A percentile compares a stretch with the other conserved stretches of the same genome.
These are phyloP conservation scores for Luffa acutangula DNA, from an alignment of 306 rosid genomes.

Conservation along the genomic window DNA sequence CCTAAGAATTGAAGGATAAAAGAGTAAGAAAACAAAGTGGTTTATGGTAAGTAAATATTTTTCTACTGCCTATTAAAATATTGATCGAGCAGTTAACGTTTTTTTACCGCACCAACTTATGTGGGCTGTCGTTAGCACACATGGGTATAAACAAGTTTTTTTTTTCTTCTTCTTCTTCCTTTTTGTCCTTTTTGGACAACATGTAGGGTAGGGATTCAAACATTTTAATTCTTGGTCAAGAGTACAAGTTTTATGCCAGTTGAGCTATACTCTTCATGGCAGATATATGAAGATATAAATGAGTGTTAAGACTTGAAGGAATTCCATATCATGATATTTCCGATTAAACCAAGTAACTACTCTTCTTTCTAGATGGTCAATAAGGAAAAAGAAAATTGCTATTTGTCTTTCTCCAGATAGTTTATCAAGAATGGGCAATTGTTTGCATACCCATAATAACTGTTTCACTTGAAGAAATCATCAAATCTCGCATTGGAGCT, in stretches of 20 bases:
- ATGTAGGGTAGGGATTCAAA: too few species aligned
- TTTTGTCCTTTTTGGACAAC: background rate
- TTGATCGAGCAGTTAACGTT: background rate
- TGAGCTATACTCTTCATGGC: too few species aligned
- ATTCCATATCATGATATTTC: background rate
- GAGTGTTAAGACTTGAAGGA: too few species aligned
- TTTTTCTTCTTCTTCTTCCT: too few species aligned
- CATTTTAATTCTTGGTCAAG: too few species aligned
- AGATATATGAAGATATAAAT: too few species aligned
- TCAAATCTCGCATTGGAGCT: background rate
- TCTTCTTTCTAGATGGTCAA: background rate
- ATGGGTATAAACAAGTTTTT: background rate
- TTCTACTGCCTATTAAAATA: background rate
- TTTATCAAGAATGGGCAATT: background rate
- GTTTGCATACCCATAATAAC: background rate
- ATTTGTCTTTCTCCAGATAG: background rate
- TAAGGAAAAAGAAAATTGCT: background rate
- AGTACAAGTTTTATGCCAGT: too few species aligned
- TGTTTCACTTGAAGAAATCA: conserved; percentile 5
- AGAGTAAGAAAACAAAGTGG: background rate
- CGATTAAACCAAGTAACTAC: background rate
- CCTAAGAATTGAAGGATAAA: background rate
- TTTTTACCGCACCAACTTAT: background rate
- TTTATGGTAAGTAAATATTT: background rate
- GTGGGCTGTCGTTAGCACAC: background rate